phyloP scores from a whole-genome alignment of 441 rosid species.

The Croton setiger region DNA sequence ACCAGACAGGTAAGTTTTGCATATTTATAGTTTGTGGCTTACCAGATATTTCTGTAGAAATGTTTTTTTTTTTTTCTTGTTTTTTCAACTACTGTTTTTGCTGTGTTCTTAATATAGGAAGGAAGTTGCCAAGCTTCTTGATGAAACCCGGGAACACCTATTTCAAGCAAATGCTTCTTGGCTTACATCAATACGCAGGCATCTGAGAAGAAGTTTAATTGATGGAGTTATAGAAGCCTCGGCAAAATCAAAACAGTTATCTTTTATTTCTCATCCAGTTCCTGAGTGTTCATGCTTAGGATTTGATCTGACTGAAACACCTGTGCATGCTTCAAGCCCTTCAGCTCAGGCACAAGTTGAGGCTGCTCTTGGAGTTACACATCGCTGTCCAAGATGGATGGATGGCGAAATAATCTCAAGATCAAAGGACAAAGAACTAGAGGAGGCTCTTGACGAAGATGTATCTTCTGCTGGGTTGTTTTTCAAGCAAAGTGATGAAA shows the following conservation, averaged over 20 bases:
- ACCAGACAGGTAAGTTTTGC: slow-evolving; percentile 69
- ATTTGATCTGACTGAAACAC: slow-evolving; percentile 21
- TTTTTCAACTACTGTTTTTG: slow-evolving; percentile 1
- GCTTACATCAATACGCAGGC: slow-evolving; percentile 68
- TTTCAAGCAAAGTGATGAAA: slow-evolving; percentile 40
- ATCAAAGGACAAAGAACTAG: slow-evolving; percentile 61
- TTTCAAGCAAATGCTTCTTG: slow-evolving; percentile 83
- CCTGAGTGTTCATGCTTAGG: slow-evolving; percentile 86
- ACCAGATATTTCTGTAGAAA: background rate
- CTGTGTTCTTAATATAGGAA: slow-evolving; percentile 40
- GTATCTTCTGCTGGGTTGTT: slow-evolving; percentile 67
- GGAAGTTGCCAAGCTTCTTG: slow-evolving; percentile 60
- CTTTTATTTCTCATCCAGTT: slow-evolving; percentile 78
- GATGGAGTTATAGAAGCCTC: slow-evolving; percentile 66
- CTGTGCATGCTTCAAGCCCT: slow-evolving; percentile 31
- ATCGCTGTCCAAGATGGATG: slow-evolving; percentile 78
- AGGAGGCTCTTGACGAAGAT: slow-evolving; percentile 78
- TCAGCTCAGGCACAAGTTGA: slow-evolving; percentile 31
- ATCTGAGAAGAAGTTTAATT: slow-evolving; percentile 60
- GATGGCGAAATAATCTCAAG: slow-evolving; percentile 32
- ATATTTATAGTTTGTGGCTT: background rate
- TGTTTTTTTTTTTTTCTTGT: background rate
- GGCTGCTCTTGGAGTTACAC: slow-evolving; percentile 48
- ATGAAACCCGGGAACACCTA: slow-evolving; percentile 58
- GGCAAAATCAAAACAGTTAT: slow-evolving; percentile 43